These are phyloP conservation scores for Handroanthus guayacan DNA, from an alignment of 257 asterid species.

Conservation along the genomic window DNA sequence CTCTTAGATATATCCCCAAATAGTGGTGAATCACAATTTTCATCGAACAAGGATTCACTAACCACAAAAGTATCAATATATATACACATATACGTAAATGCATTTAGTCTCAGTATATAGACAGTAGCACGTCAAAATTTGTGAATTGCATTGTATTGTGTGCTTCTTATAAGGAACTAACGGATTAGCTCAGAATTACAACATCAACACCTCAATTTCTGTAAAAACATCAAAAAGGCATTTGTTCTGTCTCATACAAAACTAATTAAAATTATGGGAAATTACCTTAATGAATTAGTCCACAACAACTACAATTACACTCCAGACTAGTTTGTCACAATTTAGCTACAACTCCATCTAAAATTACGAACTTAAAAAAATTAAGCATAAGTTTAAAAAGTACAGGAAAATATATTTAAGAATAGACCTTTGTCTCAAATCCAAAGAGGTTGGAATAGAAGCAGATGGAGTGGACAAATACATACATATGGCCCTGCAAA, in stretches of 20 bases:
- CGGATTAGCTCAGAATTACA: background rate
- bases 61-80: slow-evolving; percentile 14
- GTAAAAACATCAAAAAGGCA: background rate
- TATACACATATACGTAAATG: too few relatives aligned
- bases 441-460: slow-evolving; percentile 96
- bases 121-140: background rate
- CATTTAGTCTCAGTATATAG: background rate
- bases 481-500: slow-evolving; percentile 97
- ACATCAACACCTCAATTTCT: slow-evolving; percentile 21
- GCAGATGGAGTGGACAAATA: slow-evolving; percentile 84
- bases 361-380: background rate
- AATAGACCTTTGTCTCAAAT: slow-evolving; percentile 92
- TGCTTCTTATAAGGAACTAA: background rate
- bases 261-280: slow-evolving; percentile 17
- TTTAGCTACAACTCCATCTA: background rate
- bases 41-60: slow-evolving; percentile 25
- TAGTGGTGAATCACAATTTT: slow-evolving; percentile 24
- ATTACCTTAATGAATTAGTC: background rate
- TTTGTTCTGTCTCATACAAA: background rate
- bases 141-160: background rate
- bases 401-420: slow-evolving; percentile 21
- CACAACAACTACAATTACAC: slow-evolving; percentile 12
- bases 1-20: slow-evolving; percentile 24
- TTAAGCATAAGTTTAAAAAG: background rate
- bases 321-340: slow-evolving; percentile 1